These are phyloP conservation scores for Phytophthora macrochlamydospora DNA, from an alignment of 352 stramenopile genomes.

Conservation along the genomic window DNA sequence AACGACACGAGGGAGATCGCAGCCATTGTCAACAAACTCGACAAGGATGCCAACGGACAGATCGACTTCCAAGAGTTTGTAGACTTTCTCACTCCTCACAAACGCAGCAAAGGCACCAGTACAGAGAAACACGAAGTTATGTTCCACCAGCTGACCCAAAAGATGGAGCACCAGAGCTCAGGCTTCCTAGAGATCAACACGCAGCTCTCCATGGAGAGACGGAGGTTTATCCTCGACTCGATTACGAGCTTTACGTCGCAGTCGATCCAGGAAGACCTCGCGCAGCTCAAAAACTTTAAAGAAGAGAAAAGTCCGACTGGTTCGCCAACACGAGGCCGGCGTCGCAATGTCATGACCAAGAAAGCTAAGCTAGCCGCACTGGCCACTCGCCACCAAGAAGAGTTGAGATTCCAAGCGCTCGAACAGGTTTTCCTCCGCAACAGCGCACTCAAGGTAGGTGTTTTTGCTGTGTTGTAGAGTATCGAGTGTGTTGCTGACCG, in stretches of 20 bases:
- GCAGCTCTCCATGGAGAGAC: conserved; percentile 75
- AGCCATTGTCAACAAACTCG: conserved; percentile 59
- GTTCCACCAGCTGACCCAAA: conserved; percentile 79
- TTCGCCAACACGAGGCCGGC: conserved; percentile 18
- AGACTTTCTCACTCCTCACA: conserved; percentile 71
- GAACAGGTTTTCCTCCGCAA: conserved; percentile 61
- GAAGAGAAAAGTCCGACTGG: conserved; percentile 6
- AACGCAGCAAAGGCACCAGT: conserved; percentile 39
- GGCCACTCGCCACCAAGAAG: conserved; percentile 51
- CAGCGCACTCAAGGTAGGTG: conserved; percentile 39
- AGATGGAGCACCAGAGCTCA: conserved; percentile 82
- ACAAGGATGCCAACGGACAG: conserved; percentile 73
- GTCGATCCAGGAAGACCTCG: conserved; percentile 60
- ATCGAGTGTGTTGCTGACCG: background rate
- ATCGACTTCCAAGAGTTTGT: conserved; percentile 87
- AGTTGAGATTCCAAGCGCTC: conserved; percentile 66
- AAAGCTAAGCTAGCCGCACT: conserved; percentile 64
- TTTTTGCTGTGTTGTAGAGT: background rate
- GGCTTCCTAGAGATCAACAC: conserved; percentile 81
- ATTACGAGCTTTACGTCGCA: conserved; percentile 65
- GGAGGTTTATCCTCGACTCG: conserved; percentile 72
- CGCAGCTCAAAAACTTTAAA: conserved; percentile 42
- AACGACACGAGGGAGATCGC: conserved; percentile 68
- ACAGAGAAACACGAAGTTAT: conserved; percentile 67
- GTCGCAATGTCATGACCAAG: conserved; percentile 31